These are phyloP conservation scores for Leptographium lundbergii DNA, from an alignment of 2,329 filamentous ascomycete species.

Conservation along the genomic window DNA sequence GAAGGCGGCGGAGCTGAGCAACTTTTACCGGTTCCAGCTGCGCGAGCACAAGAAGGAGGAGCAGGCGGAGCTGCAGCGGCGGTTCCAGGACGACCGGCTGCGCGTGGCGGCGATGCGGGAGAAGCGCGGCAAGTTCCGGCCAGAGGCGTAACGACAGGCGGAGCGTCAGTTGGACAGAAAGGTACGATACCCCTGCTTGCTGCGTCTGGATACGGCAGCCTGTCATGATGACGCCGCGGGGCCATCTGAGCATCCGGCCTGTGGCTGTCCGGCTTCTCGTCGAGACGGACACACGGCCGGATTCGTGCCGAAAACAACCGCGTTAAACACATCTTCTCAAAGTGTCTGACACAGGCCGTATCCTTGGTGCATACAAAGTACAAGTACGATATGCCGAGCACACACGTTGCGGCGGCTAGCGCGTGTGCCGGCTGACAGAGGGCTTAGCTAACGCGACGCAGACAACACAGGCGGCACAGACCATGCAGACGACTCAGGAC, in stretches of 20 bases:
- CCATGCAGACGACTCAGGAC: too few relatives aligned
- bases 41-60: slow-evolving; percentile 67
- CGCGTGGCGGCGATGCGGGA: slow-evolving; percentile 60
- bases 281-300: neutral
- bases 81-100: slow-evolving; percentile 65
- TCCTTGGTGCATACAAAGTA: neutral
- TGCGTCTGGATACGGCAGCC: too few relatives aligned
- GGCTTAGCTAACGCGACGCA: too few relatives aligned
- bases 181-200: too few relatives aligned
- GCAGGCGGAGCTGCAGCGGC: slow-evolving; percentile 53
- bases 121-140: slow-evolving; percentile 49
- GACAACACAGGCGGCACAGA: too few relatives aligned
- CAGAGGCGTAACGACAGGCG: slow-evolving; percentile 26
- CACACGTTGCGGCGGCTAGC: neutral
- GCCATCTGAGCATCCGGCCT: slow-evolving; percentile 22
- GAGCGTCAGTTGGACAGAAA: neutral
- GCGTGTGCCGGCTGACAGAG: too few relatives aligned
- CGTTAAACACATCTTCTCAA: slow-evolving; percentile 23
- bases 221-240: slow-evolving; percentile 25
- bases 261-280: neutral
- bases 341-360: slow-evolving; percentile 9
- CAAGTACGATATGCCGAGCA: neutral
- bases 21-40: slow-evolving; percentile 78
- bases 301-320: slow-evolving; percentile 31
- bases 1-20: slow-evolving; percentile 49